Evolutionary conservation across 257 asterid genomes (phyloP), one percentile per base, ranked within the genome.

Genomic region (Scutellaria barbata): DNA sequence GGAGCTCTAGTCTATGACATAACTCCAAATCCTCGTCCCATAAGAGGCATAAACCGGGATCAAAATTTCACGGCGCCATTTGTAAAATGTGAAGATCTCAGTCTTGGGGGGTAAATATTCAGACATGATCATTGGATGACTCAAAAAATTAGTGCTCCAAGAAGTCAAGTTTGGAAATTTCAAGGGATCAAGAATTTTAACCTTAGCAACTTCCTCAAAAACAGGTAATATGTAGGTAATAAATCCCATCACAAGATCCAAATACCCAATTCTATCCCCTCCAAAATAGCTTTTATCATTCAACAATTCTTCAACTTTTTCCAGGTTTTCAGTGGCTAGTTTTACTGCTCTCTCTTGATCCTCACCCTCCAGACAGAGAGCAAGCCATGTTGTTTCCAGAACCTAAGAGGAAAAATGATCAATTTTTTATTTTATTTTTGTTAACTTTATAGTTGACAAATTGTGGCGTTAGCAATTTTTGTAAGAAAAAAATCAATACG

Each of bases 221-320:
- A 66, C 71, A 13, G 85, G 84, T n/a, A 82, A 12, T 42, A 52
- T 43, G 37, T 70, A 74, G 3, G 87, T 17, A 57, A 79, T 25
- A 61, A 50, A 79, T 46, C 86, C 90, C 10, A 84, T 18, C 5
- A 68, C 54, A 0, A 86, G 53, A 25, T 86, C 90, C 18, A 76
- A n/a, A 46, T 58, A 74, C 0, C 91, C 89, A 7, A 80, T 78
- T 8, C 14, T 59, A 0, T 86, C 81, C 0, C 84, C 89, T 55
- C 87, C 91, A 57, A 86, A 84, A 64, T 64, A 81, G 12, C 1
- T 57, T 0, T 76, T 80, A 14, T 83, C 85, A 39, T 72, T 53
- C 0, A 76, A 76, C 35, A 66, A 48, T 17, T 75, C 74, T 63
- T 83, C 84, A 0, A 81, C 1, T 50, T 69, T 69, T 62, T 81